Evolutionary conservation across 2,329 filamentous ascomycete species (phyloP), one percentile per base, ranked within the genome.

Genomic region (Colletotrichum costaricense): DNA sequence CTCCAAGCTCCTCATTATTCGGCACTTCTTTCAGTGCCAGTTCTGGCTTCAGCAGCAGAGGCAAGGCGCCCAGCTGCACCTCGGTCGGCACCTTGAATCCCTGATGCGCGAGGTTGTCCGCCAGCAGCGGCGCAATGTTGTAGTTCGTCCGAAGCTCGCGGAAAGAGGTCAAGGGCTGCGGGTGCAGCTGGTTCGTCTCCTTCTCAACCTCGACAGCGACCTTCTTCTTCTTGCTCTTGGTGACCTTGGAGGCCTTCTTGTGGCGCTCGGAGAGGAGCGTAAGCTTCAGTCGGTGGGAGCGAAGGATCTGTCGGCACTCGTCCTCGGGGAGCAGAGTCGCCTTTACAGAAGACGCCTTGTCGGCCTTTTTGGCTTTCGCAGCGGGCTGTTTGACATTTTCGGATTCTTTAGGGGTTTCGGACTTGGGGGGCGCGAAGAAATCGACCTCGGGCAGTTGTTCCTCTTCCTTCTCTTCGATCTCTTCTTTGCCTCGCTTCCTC

Each of bases 11-110:
- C 26, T 79, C 79, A 30, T 80, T 82, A 4, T 80, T 81, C 14
- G 80, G 79, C 24, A 81, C 77, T 56, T 81, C 78, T n/a, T 79
- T 73, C 35, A 91, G 82, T 0, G 89, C 89, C 69, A 82, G 84
- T 74, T 87, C 84, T 0, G 90, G 87, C 19, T 87, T 83, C 35
- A 98, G 84, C 46, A 98, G 85, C 58, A 98, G 83, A 33, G 97
- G 96, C 75, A 99, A 83, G 78, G 92, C 93, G 4, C 91, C 95
- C 82, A 98, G 90, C 81, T 99, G 97, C 14, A 99, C 95, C 83
- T 98, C 96, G 0, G 97, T 99, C 14, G 97, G 97, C 69, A 95
- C 86, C 46, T 89, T 91, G 80, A 97, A 99, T 12, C 94, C 95
- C 83, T 98, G 94, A n/a, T 90, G 88, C 16, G 90, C 86, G 35